Evolutionary conservation across 768 basidiomycete species (phyloP), one percentile per base, ranked within the genome.

Genomic region (Hortiboletus flavorubellus): DNA sequence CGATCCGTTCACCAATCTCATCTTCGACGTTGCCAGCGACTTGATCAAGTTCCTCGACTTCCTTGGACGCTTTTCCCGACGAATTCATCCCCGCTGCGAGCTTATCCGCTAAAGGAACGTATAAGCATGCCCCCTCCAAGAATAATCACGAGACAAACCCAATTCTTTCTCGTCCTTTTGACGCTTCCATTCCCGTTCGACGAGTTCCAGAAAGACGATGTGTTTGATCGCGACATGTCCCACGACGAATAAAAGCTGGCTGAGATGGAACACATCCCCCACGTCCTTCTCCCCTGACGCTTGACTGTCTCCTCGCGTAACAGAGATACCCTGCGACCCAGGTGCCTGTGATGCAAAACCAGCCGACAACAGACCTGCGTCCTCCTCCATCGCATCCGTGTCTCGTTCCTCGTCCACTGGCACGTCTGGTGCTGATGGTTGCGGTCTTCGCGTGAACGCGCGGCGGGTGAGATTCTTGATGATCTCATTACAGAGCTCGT

Each of bases 191-290:
- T 99, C 96, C 35, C 95, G 76, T 70, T 99, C 97, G 21, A 98
- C 88, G 46, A 97, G 78, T 69, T 99, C 97, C 18, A 99, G 81
- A 65, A 91, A 97, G 15, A 96, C 94, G 54, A 98, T 92, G 46
- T 99, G 96, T 71, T 98, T 98, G 73, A 98, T 92, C 11, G 96
- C 93, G 30, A 96, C 90, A 69, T 98, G 97, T 0, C 97, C 97
- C 18, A 98, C 93, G 38, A 93, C 82, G 67, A 98, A 98, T 29
- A 98, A 75, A n/a, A 99, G 79, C 68, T 98, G 95, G 60, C 89
- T 90, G 30, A 99, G 81, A 59, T 87, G 83, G 68, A 97, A 97
- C 4, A 89, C 85, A 52, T 94, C 91, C 0, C 89, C 90, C 0
- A 82, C 58, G 53, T 91, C 89, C 44, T 79, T 78, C 45, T 71